Evolutionary conservation across 495 filamentous ascomycete species (phyloP).

Genomic region (Penicillium silybi): DNA sequence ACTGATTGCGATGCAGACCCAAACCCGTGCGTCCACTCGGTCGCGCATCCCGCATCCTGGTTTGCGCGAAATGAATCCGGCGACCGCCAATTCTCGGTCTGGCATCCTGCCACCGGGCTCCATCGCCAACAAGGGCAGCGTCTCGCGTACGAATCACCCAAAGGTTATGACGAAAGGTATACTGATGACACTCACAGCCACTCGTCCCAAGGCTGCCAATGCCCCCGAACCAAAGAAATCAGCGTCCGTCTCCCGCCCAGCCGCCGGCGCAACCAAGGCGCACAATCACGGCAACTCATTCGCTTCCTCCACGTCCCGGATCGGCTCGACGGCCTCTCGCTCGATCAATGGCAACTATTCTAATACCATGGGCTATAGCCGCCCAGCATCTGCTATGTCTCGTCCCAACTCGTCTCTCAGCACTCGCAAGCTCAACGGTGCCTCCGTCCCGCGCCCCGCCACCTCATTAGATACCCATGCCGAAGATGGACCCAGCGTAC

Average conservation of each 20-base stretch:
- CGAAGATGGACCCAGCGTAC: slow-evolving; percentile 40
- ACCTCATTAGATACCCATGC: slow-evolving; percentile 57
- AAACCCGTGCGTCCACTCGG: slow-evolving; percentile 28
- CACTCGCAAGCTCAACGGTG: slow-evolving; percentile 39
- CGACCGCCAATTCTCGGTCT: slow-evolving; percentile 65
- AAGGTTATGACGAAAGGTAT: not conserved
- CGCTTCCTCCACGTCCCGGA: slow-evolving; percentile 40
- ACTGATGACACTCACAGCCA: slow-evolving; percentile 37
- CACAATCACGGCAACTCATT: slow-evolving; percentile 41
- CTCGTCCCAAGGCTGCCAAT: slow-evolving; percentile 50
- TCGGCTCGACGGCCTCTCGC: slow-evolving; percentile 47
- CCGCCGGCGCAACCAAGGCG: slow-evolving; percentile 35
- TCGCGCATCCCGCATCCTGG: slow-evolving; percentile 35
- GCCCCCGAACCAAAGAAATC: slow-evolving; percentile 35
- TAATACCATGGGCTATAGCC: slow-evolving; percentile 51
- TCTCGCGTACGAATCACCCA: slow-evolving; percentile 29
- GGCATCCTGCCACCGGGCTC: slow-evolving; percentile 47
- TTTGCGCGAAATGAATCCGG: slow-evolving; percentile 57
- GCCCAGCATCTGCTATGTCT: slow-evolving; percentile 42
- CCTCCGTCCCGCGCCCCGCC: slow-evolving; percentile 50
- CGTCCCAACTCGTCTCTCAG: slow-evolving; percentile 47
- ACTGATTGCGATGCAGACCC: slow-evolving; percentile 16
- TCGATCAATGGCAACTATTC: slow-evolving; percentile 49
- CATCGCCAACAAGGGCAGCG: slow-evolving; percentile 33
- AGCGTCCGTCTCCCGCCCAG: slow-evolving; percentile 27